Evolutionary conservation across 2,329 filamentous ascomycete genomes (phyloP), one percentile per base, ranked within the genome.

Genomic region (Phialocephala sp.): DNA sequence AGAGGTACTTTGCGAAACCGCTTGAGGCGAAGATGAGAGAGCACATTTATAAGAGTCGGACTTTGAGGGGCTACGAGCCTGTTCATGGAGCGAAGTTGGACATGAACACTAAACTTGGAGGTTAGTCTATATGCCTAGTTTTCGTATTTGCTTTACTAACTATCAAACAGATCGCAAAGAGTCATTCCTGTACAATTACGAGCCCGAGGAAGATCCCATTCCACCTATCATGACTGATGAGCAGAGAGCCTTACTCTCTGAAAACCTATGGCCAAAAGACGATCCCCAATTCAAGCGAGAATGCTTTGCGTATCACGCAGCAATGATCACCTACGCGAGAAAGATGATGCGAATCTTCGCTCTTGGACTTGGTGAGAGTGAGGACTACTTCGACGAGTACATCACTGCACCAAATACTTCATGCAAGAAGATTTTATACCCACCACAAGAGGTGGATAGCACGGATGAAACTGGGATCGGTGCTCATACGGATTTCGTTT

Each of bases 1-100:
- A 37, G 32, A 27, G 12, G 9, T 56, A 24, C 18, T 20, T 18
- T 20, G 54, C 6, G 6, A 27, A 24, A 14, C 14, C 14, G 2
- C n/a, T 56, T n/a, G 54, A 56, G 54, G 36, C 18, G 54, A 56
- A 56, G 54, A 56, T 18, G 18, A n/a, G 36, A 27, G 54, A 24
- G 27, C 18, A 56, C 20, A 8, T 24, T 3, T 24, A 27, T 18
- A 36, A 36, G 32, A 56, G 54, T 20, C 6, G 14, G 27, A 56
- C n/a, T 20, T 37, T 24, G 8, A 27, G 22, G 32, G 54, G 54
- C 3, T 56, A 56, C 18, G 54, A 56, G 27, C 27, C 27, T 9
- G 18, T 37, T n/a, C 22, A 36, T 56, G 36, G 36, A 27, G 36
- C 54, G 2, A 56, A 56, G n/a, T 8, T 56, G 15, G 36, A 18